These are phyloP conservation scores for Jatropha multifida DNA, from an alignment of 441 rosid genomes.

Conservation along the genomic window DNA sequence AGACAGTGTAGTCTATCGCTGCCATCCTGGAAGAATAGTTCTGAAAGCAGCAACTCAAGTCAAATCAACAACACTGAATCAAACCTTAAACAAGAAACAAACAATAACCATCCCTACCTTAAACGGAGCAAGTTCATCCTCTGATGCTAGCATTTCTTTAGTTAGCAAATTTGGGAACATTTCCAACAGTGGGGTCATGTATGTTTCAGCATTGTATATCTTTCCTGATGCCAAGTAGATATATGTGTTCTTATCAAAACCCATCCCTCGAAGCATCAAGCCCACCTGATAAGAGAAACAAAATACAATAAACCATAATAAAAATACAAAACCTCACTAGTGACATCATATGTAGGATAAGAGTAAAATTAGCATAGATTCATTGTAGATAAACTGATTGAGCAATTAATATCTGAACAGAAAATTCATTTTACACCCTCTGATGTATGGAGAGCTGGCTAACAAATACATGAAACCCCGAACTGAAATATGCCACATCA, in stretches of 20 bases:
- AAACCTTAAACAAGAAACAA: conserved; percentile 20
- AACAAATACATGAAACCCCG: not conserved
- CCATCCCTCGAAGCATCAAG: conserved; percentile 99
- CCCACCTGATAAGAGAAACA: conserved; percentile 65
- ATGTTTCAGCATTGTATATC: conserved; percentile 84
- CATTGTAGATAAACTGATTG: not conserved
- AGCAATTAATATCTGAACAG: not conserved
- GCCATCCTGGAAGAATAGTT: conserved; percentile 99
- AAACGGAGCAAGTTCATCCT: conserved; percentile 85
- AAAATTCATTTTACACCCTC: not conserved
- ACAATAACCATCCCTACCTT: conserved; percentile 49
- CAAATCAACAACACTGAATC: conserved; percentile 22
- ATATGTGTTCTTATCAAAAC: conserved; percentile 82
- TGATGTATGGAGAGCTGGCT: not conserved
- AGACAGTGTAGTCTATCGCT: conserved; percentile 98
- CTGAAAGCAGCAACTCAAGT: conserved; percentile 53
- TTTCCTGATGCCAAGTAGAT: conserved; percentile 95
- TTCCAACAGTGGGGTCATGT: conserved; percentile 92
- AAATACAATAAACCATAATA: conserved; percentile 1
- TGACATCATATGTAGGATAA: not conserved
- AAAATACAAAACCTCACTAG: not conserved
- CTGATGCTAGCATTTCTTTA: conserved; percentile 84
- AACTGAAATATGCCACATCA: not conserved
- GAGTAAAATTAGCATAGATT: not conserved
- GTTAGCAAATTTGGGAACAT: conserved; percentile 97